Evolutionary conservation across 495 filamentous ascomycete species (phyloP), one percentile per base, ranked within the genome.

Genomic region (Neurospora discreta): DNA sequence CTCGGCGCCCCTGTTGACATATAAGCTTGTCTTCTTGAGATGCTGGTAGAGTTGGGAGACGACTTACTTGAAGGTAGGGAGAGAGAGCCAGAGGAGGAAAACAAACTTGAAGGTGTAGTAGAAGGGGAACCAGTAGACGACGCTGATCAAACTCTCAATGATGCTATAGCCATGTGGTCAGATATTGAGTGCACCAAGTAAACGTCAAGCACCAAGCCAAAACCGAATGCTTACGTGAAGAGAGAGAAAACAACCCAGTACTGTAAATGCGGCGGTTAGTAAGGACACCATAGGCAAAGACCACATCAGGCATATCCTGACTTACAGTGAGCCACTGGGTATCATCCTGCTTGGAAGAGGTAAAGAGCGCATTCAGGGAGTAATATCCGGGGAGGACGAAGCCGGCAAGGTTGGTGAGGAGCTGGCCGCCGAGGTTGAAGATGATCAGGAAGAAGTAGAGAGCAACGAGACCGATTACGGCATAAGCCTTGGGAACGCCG

Each of bases 101-200:
- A 93, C 87, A 80, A 99, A 97, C 87, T 99, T 99, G 91, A 98
- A 98, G 84, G 94, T 95, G 84, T 93, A 99, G 90, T 99, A 99
- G 88, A 99, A 99, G 78, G 95, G 95, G 87, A 99, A 95, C 95
- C 95, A 99, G 88, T 99, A 99, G 60, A 96, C 92, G 72, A 96
- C 94, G 82, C 86, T 95, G 79, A 99, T 85, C 71, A 91, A 88
- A 78, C 93, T 96, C 89, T 99, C 95, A 81, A 98, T 75, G 39
- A 98, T 93, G 71, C 87, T 89, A 74, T 10, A 26, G 67, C 1
- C 15, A 30, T 16, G 2, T 2, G 13, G 72, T 78, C 70, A 76
- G 74, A 38, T 33, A 68, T 70, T 65, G 16, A 20, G 33, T 43
- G 20, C 40, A 41, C 20, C n/a, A 71, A 15, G 39, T 18, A 39